phyloP scores from a whole-genome alignment of 2,329 filamentous ascomycete species.

The Nigrospora oryzae region DNA sequence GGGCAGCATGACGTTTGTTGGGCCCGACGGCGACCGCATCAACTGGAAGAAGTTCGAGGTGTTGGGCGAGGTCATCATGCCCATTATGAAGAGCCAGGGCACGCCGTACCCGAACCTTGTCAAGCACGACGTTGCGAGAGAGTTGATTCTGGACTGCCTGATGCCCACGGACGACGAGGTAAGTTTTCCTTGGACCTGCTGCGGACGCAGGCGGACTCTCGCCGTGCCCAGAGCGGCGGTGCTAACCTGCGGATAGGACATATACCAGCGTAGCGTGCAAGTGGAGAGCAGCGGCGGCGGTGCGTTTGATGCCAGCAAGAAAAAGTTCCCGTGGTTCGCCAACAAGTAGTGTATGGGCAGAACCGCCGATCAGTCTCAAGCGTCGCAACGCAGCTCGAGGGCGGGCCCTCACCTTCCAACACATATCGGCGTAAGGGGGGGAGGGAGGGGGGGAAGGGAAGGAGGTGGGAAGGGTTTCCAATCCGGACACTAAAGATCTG shows the following conservation, averaged over 20 bases:
- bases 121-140: slow-evolving; percentile 61
- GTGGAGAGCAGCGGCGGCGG: slow-evolving; percentile 43
- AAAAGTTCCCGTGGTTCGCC: slow-evolving; percentile 60
- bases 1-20: slow-evolving; percentile 84
- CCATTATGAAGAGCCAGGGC: slow-evolving; percentile 86
- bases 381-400: background rate
- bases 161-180: slow-evolving; percentile 86
- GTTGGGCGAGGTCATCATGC: slow-evolving; percentile 82
- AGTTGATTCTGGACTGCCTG: slow-evolving; percentile 72
- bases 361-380: no score
- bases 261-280: slow-evolving; percentile 53
- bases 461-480: background rate
- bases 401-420: background rate
- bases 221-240: background rate
- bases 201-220: slow-evolving; percentile 5
- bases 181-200: slow-evolving; percentile 23
- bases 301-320: slow-evolving; percentile 42
- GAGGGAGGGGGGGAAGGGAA: background rate
- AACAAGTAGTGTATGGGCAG: slow-evolving; percentile 18
- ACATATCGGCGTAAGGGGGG: background rate
- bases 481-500: background rate
- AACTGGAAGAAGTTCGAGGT: slow-evolving; percentile 99
- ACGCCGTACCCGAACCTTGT: slow-evolving; percentile 67
- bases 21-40: slow-evolving; percentile 62
- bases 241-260: slow-evolving; percentile 35